These are phyloP conservation scores for Athelia sp. DNA, from an alignment of 1,284 basidiomycete genomes.

Conservation along the genomic window DNA sequence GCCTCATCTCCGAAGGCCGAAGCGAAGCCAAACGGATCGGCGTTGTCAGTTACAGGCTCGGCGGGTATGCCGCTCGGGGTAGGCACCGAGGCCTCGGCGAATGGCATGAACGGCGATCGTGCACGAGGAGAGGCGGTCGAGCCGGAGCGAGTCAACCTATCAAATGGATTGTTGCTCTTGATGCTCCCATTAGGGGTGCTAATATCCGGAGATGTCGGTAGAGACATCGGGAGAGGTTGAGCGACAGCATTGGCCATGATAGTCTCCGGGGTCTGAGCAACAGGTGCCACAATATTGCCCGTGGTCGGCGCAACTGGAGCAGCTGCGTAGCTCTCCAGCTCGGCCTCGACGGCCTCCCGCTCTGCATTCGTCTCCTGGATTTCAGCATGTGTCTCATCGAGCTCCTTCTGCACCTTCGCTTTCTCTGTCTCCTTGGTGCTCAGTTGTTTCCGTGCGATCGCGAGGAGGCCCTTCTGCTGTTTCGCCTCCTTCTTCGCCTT, in stretches of 20 bases:
- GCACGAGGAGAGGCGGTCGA: slow-evolving; percentile 43
- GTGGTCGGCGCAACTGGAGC: slow-evolving; percentile 4
- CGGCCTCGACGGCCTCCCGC: slow-evolving; percentile 49
- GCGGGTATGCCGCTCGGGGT: slow-evolving; percentile 19
- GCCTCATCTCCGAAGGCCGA: slow-evolving; percentile 14
- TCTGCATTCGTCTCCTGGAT: slow-evolving; percentile 48
- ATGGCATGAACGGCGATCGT: slow-evolving; percentile 50
- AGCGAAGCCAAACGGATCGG: slow-evolving; percentile 61
- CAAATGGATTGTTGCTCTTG: slow-evolving; percentile 95
- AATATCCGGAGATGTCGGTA: slow-evolving; percentile 65
- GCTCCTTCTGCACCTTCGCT: slow-evolving; percentile 67
- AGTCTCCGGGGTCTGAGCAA: slow-evolving; percentile 17
- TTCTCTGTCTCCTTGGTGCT: slow-evolving; percentile 79
- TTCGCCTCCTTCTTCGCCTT: slow-evolving; percentile 91
- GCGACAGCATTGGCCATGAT: slow-evolving; percentile 45
- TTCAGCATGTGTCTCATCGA: slow-evolving; percentile 60
- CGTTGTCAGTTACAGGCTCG: slow-evolving; percentile 15
- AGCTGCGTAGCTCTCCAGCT: slow-evolving; percentile 35
- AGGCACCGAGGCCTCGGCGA: slow-evolving; percentile 21
- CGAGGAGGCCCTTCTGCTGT: slow-evolving; percentile 92
- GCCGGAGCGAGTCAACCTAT: slow-evolving; percentile 52
- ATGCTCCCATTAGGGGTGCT: slow-evolving; percentile 31
- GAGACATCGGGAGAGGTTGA: slow-evolving; percentile 61
- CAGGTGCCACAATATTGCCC: slow-evolving; percentile 17
- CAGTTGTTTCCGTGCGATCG: slow-evolving; percentile 94